These are phyloP conservation scores for Favolaschia claudopus DNA, from an alignment of 768 basidiomycete species.

Conservation along the genomic window DNA sequence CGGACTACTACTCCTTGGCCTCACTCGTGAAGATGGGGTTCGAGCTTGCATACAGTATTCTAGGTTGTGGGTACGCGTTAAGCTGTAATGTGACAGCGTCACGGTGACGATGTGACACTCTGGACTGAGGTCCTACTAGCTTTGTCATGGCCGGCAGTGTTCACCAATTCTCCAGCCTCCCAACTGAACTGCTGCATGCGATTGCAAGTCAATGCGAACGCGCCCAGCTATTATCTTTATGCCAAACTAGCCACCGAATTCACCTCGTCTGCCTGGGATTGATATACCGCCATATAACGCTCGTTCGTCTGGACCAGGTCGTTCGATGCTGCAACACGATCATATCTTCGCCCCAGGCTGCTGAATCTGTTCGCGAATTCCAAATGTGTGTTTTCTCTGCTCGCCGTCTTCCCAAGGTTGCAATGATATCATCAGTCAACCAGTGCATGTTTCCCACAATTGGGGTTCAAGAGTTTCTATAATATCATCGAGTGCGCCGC, in stretches of 20 bases:
- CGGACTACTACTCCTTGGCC: neutral
- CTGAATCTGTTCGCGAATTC: neutral
- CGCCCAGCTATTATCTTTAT: neutral
- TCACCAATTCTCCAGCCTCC: neutral
- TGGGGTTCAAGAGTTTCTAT: neutral
- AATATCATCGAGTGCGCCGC: neutral
- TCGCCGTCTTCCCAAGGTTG: too few relatives aligned
- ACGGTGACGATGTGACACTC: too few relatives aligned
- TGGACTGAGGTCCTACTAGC: too few relatives aligned
- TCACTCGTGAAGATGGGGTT: neutral
- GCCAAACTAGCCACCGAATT: constrained; percentile 2
- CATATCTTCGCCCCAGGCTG: neutral
- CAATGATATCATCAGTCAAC: neutral
- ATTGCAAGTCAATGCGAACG: neutral
- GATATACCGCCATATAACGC: constrained; percentile 4
- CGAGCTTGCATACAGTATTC: too few relatives aligned
- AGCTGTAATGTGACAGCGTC: too few relatives aligned
- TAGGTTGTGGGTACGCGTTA: too few relatives aligned
- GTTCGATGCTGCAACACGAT: constrained; percentile 3
- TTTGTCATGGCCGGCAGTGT: too few relatives aligned
- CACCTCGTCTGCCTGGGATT: neutral
- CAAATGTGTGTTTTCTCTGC: neutral
- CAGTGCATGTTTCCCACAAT: neutral
- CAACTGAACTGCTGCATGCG: neutral
- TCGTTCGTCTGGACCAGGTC: neutral